Base-by-base conservation (phyloP, 2,329 filamentous ascomycete genomes). In the Colletotrichum cordylinicola region DNA sequence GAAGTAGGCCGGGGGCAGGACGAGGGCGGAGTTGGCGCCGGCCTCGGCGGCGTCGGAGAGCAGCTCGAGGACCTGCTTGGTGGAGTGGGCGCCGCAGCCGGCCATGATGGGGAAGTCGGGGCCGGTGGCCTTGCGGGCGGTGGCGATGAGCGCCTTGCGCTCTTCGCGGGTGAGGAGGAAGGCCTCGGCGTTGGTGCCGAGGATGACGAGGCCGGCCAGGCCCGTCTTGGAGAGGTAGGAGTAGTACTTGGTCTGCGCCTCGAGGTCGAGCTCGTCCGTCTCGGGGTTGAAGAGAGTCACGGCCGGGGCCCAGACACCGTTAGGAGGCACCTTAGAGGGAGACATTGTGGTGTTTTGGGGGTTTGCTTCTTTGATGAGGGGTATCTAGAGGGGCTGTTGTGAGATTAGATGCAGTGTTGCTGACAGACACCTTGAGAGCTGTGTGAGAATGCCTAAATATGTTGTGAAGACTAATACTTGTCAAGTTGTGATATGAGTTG, bases 1-100 rank as follows among this genome's bases (percentile, higher is more conserved):
- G 80, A 93, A 94, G 83, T 94, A 94, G 7, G 88, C 91, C 2
- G 90, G 88, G 2, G 92, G 92, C 33, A 94, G 87, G 13, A 93
- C 88, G 16, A 94, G 85, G 0, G 87, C 87, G 79, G 91, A 93
- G 83, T 93, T 86, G 58, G 91, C 91, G 18, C 92, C 92, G 1
- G 91, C 92, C 1, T 86, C 86, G 24, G 86, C 85, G 2, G 92
- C 92, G 79, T 94, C 92, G 33, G 82, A 79, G 70, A 92, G 87
- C 75, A 89, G 89, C 81, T 93, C 89, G 2, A 93, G 86, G 5
- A 91, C 90, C 83, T 94, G 92, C 77, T 88, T 88, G 4, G 91
- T 93, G 18, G 91, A 93, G 82, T 94, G 92, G 1, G 90, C 91
- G 21, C 91, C 89, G 8, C 92, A 90, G 39, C 93, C 93, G 6